Evolutionary conservation across 176 grass and related monocot species (phyloP), one percentile per base, ranked within the genome.

Genomic region (Lolium perenne): DNA sequence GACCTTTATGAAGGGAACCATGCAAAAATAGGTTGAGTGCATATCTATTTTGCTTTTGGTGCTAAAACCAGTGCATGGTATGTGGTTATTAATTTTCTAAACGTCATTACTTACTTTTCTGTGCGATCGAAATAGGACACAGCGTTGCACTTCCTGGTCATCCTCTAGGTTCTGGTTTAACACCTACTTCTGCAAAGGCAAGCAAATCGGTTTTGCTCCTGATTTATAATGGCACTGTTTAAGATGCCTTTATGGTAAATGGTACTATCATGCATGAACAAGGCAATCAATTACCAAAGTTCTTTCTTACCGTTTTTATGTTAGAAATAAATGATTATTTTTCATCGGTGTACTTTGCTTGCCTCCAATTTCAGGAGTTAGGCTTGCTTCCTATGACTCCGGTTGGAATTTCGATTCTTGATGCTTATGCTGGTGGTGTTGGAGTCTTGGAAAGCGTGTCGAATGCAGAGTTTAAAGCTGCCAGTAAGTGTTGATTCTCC

Each of bases 391-490:
- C 85, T 87, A 90, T 93, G 46, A 98, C 89, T 75, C 95, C 89
- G 71, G 93, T 95, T 82, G 95, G 95, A 92, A 98, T 90, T 85
- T 88, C 95, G 22, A 91, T 98, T 85, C 95, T 98, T 81, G 90
- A 98, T 95, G 95, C 93, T 90, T 91, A 98, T 89, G 95, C 93
- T 81, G 91, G 95, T 90, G 95, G 93, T 59, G 89, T 98, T 83
- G 95, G 95, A 78, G 91, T 95, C 64, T 90, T 98, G 95, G 93
- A 98, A 85, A 94, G 95, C 60, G 25, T 92, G 8, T 53, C 66
- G 45, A 66, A 90, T 68, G 79, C 80, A 88, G 79, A 88, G 77
- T 85, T 81, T 81, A 88, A 87, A 90, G 29, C 6, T 89, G 82
- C 92, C 71, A 80, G 93, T 92, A 20, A 67, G 81, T 87, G 18